Conservation (phyloP, 345 rosid genomes). For the Dimocarpus longan region DNA sequence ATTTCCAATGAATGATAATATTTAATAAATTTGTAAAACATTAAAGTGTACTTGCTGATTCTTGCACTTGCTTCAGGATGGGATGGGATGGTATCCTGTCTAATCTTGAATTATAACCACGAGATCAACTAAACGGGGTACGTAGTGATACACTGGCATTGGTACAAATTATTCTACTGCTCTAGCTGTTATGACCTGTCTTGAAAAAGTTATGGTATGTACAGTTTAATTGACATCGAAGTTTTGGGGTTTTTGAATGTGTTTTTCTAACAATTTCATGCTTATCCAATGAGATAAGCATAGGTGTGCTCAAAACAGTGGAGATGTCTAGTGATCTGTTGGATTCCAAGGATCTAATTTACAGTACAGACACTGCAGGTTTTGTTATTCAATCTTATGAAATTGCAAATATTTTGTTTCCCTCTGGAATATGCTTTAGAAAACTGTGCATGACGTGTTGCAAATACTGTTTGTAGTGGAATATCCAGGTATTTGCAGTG, state of each 20-base stretch:
- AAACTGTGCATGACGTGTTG: no score
- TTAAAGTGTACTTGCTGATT: no score
- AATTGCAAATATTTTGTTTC: conserved; percentile 32
- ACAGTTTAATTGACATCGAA: conserved; percentile 9
- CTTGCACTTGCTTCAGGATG: no score
- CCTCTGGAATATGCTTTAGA: no score
- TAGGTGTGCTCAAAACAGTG: conserved; percentile 91
- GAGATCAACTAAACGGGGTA: no score
- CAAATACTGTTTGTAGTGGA: no score
- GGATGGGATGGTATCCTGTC: no score
- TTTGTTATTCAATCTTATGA: conserved; percentile 96
- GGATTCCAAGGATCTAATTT: conserved; percentile 90
- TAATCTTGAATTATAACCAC: no score
- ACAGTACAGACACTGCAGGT: conserved; percentile 86
- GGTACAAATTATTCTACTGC: conserved; percentile 28
- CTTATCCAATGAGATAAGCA: conserved; percentile 5
- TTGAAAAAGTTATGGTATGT: conserved; percentile 85
- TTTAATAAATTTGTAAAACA: no score
- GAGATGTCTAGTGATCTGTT: conserved; percentile 92
- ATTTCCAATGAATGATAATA: no score
- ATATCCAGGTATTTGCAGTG: no score
- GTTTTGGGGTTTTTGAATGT: conserved; percentile 3
- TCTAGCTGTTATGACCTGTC: conserved; percentile 80
- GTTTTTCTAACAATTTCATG: conserved; percentile 1
- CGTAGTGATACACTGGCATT: no score